Evolutionary conservation across 164 flowering plant genomes (phyloP), one percentile per base, ranked within the genome.

Genomic region (Tetracentron sinense): DNA sequence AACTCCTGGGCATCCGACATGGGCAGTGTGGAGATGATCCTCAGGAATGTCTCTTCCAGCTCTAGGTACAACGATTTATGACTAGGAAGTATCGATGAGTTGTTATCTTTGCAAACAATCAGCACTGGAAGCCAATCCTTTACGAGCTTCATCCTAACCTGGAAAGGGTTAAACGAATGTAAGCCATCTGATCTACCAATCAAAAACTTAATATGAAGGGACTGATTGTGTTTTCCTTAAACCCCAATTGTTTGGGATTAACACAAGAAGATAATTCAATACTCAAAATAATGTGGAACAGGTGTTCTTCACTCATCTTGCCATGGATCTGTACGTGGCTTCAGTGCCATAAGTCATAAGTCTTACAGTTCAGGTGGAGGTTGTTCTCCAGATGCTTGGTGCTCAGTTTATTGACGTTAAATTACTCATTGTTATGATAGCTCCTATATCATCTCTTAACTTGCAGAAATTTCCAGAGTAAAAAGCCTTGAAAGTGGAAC

Each of bases 41-140:
- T 79, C 58, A 93, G 71, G 73, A 93, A 91, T 42, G 83, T 81
- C 60, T 85, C 88, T 62, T 93, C 97, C 69, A 93, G 78, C 55
- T 91, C 96, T 58, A 74, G 68, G 58, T 76, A 85, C 16, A 86
- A 75, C 4, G 84, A 38, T 65, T 82, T 86, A 27, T 80, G 82
- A 57, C 73, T 74, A 7, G 78, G 49, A 10, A 78, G 53, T 63
- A 72, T 62, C 1, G 82, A 78, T 4, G 82, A 64, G 14, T 61
- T 70, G 31, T 73, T 79, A 62, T 89, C 95, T 72, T 75, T 87
- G 84, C 97, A 87, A 14, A 82, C 84, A 7, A 82, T 77, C 72
- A 93, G 77, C 75, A 90, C 96, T 10, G 98, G 98, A 22, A 93
- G 92, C 98, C 98, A 93, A 59, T 82, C 83, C 62, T 82, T 79